Evolutionary conservation across 805 yeast species (phyloP), one percentile per base, ranked within the genome.

Genomic region (Diddensiella caesifluorescens): DNA sequence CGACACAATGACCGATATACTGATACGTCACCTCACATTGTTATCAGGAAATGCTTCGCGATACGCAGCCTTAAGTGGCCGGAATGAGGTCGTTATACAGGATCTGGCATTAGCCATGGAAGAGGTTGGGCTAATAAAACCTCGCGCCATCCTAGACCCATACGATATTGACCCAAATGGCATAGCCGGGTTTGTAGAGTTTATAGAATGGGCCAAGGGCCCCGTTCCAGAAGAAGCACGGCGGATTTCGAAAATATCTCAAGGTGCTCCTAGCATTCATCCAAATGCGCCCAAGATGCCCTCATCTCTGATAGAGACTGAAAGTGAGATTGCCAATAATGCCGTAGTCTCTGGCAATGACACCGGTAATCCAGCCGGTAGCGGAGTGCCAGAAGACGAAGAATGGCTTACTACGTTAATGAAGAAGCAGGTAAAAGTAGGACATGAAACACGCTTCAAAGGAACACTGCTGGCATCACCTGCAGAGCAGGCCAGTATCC

Each of bases 1-100:
- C 6, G 89, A 87, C 55, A 71, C 79, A 2, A 51, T 88, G n/a
- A 80, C 95, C 0, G 96, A 88, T 54, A 55, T 90, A 1, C 78
- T 82, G 56, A 64, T 83, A 13, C 72, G 82, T 44, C 81, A 79
- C 56, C 61, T 90, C 33, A 65, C 67, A 37, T 62, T 79, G 13
- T 55, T 90, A 16, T 61, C 79, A 1, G 50, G 62, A 9, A 76
- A 77, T 38, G 66, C 86, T 0, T 54, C 61, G 23, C 65, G 66
- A 39, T 67, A 78, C 40, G 73, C 86, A 0, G 65, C 69, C 16
- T 57, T 68, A 2, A 62, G 80, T 49, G 65, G 69, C 38, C 56
- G 73, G 20, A 69, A 67, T 5, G 70, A 67, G 9, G 68, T 78
- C 3, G 68, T 60, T 12, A 58, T 84, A 2, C 81, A 78, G 46